phyloP scores from a whole-genome alignment of 2,329 filamentous ascomycete genomes.

The Talaromyces funiculosus region DNA sequence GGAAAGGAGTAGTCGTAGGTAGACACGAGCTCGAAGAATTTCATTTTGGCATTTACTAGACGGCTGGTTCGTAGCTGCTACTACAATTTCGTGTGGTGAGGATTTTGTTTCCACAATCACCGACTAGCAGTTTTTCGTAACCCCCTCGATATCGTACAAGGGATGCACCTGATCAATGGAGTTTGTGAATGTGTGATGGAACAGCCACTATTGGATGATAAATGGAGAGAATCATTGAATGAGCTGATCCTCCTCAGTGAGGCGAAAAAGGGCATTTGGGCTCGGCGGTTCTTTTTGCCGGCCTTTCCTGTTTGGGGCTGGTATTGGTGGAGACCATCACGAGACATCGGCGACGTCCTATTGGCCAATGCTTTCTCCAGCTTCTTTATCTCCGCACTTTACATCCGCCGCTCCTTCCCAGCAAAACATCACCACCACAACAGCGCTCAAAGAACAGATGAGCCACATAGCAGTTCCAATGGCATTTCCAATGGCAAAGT shows the following conservation, averaged over 20 bases:
- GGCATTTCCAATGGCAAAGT: not conserved
- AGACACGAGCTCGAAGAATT: slow-evolving; percentile 51
- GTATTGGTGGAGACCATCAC: slow-evolving; percentile 2
- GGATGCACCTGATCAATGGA: not conserved
- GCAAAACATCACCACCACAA: not conserved
- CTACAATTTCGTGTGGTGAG: not conserved
- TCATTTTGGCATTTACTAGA: slow-evolving; percentile 35
- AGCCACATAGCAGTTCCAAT: not conserved
- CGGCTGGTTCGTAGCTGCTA: not conserved
- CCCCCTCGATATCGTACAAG: not conserved
- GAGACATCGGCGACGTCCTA: not conserved
- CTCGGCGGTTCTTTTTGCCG: slow-evolving; percentile 10
- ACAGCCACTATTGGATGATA: not conserved
- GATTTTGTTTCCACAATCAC: slow-evolving; percentile 1
- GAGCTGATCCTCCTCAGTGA: too few species aligned
- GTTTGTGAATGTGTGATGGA: not conserved
- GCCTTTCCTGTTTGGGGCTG: not conserved
- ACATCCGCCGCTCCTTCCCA: not conserved
- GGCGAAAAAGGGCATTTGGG: slow-evolving; percentile 9
- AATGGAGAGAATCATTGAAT: not conserved
- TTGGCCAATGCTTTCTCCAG: slow-evolving; percentile 1
- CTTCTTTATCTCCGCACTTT: not conserved
- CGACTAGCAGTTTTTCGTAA: slow-evolving; percentile 4
- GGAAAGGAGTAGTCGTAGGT: slow-evolving; percentile 61
- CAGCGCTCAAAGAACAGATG: not conserved